Base-by-base conservation (phyloP, 495 filamentous ascomycete genomes). In the Aspergillus funiculosus region DNA sequence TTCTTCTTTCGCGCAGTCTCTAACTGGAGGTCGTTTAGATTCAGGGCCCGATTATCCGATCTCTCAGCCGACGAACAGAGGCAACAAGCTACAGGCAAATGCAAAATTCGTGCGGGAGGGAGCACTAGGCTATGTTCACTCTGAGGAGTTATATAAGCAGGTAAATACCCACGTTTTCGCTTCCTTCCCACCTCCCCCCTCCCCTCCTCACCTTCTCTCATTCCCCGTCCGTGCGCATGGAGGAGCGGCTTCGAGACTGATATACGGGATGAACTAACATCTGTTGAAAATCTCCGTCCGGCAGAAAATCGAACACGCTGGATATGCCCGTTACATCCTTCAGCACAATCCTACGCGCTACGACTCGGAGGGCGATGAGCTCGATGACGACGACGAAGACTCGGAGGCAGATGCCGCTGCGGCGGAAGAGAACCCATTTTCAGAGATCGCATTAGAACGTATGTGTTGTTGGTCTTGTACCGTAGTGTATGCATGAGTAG, bases 11-110 rank as follows among this genome's bases (percentile, higher is more conserved):
- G 36, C 37, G 46, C 37, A 28, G 13, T 48, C n/a, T 27, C 48
- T 52, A 9, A 42, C 29, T 51, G 14, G 43, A 22, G 43, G 34
- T 8, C n/a, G 22, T 20, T 21, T 32, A 95, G 89, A 85, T 37
- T 86, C 86, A 32, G 89, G 91, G 57, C 87, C 87, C 15, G 92
- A 96, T 63, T 85, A 87, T 51, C 78, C 82, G 31, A 86, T 92
- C 56, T 76, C 80, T 30, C 77, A 81, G 59, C 79, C 79, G 40
- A 89, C 86, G 6, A 97, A 95, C 64, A 86, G 91, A 56, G 89
- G 87, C 35, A 86, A 95, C 62, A 99, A 95, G 61, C 76, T 97
- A 46, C 86, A 86, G 65, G 84, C 77, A 56, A 86, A 86, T 58
- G 82, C 89, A 30, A 76, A 79, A 60, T 87, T 85, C 64, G 80